These are phyloP conservation scores for Dryadomyces quercus-mongolicae DNA, from an alignment of 2,329 filamentous ascomycete species.

Conservation along the genomic window DNA sequence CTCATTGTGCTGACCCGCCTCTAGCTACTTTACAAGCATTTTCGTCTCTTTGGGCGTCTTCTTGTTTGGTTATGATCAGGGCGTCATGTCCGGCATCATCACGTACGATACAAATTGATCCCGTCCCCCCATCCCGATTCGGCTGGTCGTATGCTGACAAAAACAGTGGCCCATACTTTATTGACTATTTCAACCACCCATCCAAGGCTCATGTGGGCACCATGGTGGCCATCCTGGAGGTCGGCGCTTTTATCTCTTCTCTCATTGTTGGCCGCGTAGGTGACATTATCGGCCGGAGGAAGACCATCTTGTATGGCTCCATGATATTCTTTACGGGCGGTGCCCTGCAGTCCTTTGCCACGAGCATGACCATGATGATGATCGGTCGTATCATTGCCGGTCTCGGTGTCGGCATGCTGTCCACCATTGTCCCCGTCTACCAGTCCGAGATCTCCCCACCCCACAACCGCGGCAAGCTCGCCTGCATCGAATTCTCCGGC, in stretches of 20 bases:
- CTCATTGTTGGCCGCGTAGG: slow-evolving; percentile 77
- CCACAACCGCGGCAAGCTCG: slow-evolving; percentile 88
- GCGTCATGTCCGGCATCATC: slow-evolving; percentile 70
- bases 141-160: background rate
- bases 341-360: slow-evolving; percentile 70
- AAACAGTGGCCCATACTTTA: slow-evolving; percentile 72
- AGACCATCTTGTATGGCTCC: slow-evolving; percentile 87
- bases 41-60: slow-evolving; percentile 81
- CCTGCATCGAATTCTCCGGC: slow-evolving; percentile 95
- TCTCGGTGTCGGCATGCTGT: slow-evolving; percentile 76
- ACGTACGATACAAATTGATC: slow-evolving; percentile 36
- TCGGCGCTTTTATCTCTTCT: slow-evolving; percentile 86
- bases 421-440: slow-evolving; percentile 86
- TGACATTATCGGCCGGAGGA: slow-evolving; percentile 79
- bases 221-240: slow-evolving; percentile 93
- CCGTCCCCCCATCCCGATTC: background rate
- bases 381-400: slow-evolving; percentile 72
- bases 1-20: background rate
- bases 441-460: slow-evolving; percentile 93
- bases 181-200: slow-evolving; percentile 84
- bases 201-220: slow-evolving; percentile 80
- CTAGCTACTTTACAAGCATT: slow-evolving; percentile 90
- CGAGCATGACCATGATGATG: slow-evolving; percentile 82
- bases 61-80: slow-evolving; percentile 81
- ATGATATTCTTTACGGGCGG: slow-evolving; percentile 79